Percentiles rank a stretch among this genome's conserved stretches.
Evolutionary conservation across 495 filamentous ascomycete genomes (phyloP).

Genomic region (Podospora pseudocomata): DNA sequence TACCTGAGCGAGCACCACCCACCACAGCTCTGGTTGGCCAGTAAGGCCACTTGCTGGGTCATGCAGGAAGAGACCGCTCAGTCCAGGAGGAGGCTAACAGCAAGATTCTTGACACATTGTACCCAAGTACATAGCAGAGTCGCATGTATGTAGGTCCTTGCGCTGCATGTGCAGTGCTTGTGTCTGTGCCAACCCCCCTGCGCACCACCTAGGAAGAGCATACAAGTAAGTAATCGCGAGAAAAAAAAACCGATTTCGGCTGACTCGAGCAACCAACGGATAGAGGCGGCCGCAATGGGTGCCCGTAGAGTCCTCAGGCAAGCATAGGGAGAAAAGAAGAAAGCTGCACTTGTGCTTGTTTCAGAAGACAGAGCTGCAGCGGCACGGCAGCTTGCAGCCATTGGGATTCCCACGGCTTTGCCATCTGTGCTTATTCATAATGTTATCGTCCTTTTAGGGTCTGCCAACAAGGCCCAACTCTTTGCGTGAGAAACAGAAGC

Average conservation of each 20-base stretch:
- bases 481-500: constrained; percentile 8
- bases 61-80: neutral
- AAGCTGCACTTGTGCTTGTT: constrained; percentile 6
- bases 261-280: constrained; percentile 1
- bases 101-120: constrained; percentile 4
- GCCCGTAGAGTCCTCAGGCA: neutral
- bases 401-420: neutral
- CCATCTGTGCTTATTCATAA: neutral
- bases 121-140: neutral
- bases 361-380: constrained; percentile 8
- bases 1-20: constrained; percentile 1
- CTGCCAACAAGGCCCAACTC: constrained; percentile 6
- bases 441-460: neutral
- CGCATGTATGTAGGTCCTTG: neutral
- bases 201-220: neutral
- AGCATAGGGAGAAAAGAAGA: constrained; percentile 4
- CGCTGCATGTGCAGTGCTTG: constrained; percentile 8
- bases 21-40: constrained; percentile 12
- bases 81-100: constrained; percentile 10
- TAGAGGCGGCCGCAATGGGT: neutral
- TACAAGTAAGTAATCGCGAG: neutral
- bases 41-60: constrained; percentile 8
- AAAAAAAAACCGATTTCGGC: neutral
- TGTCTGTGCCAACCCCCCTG: neutral
- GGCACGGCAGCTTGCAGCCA: constrained; percentile 7